These are phyloP conservation scores for Aspergillus sclerotiicarbonarius DNA, from an alignment of 495 filamentous ascomycete genomes.

Conservation along the genomic window DNA sequence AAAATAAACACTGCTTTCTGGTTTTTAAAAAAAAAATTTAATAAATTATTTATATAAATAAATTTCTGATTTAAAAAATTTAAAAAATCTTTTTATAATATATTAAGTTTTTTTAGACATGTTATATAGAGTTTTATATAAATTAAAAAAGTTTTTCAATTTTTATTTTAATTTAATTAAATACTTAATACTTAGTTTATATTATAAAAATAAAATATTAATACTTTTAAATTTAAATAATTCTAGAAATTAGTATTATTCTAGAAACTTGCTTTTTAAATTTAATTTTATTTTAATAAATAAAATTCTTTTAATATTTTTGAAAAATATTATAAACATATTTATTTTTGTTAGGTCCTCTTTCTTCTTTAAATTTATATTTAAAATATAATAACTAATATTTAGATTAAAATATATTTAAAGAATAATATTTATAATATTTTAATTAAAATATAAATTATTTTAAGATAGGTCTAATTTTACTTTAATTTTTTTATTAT, in stretches of 20 bases:
- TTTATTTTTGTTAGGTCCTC: constrained; percentile 3
- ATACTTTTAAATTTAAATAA: not conserved
- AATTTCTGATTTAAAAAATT: not conserved
- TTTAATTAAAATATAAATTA: no score
- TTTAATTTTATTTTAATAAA: not conserved
- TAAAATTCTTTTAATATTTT: constrained; percentile 1
- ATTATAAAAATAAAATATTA: not conserved
- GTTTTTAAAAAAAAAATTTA: not conserved
- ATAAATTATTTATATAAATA: not conserved
- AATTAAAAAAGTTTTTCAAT: no score
- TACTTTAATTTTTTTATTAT: not conserved
- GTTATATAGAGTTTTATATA: no score
- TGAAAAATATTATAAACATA: not conserved
- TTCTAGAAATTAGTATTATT: not conserved
- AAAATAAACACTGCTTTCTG: not conserved
- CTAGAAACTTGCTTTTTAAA: not conserved
- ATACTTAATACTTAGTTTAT: not conserved
- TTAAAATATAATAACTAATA: no score
- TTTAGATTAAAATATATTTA: not conserved
- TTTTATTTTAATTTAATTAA: no score
- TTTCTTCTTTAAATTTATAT: no score
- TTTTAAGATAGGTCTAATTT: not conserved
- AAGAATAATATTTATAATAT: not conserved
- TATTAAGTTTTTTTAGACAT: no score
- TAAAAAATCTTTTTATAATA: not conserved